Conservation (phyloP, 176 grass and related monocot species). For the Rhynchospora pubera region DNA sequence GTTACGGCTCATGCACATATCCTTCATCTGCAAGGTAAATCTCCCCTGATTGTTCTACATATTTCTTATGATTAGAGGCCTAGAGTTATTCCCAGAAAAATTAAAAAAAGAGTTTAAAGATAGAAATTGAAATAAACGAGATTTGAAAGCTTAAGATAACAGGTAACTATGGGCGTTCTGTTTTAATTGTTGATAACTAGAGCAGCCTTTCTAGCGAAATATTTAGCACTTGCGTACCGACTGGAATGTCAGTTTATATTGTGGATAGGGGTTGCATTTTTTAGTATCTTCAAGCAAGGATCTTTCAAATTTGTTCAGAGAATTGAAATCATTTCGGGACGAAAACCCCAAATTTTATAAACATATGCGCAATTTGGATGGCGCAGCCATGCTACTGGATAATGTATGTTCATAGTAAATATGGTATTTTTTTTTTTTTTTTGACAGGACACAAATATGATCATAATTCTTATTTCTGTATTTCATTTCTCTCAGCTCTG, state of each 20-base stretch:
- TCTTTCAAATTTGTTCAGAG: neutral
- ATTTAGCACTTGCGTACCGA: neutral
- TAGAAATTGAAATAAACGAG: neutral
- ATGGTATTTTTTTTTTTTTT: neutral
- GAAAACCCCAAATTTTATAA: neutral
- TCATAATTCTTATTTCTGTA: neutral
- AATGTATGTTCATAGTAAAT: neutral
- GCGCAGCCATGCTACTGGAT: neutral
- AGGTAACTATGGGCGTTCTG: neutral
- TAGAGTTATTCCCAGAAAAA: neutral
- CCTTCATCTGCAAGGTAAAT: conserved; percentile 18
- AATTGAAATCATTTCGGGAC: neutral
- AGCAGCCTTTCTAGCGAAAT: neutral
- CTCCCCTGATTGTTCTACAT: neutral
- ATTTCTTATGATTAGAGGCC: no score
- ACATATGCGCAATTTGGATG: neutral
- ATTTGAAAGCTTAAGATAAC: neutral
- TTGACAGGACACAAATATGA: neutral
- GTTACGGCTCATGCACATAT: conserved; percentile 25
- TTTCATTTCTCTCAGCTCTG: conserved; percentile 12
- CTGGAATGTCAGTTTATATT: neutral
- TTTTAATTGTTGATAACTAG: neutral
- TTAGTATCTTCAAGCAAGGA: neutral
- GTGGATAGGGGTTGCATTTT: neutral
- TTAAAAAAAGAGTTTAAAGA: neutral